These are phyloP conservation scores for Cynara cardunculus DNA, from an alignment of 129 eudicot species.

Conservation along the genomic window DNA sequence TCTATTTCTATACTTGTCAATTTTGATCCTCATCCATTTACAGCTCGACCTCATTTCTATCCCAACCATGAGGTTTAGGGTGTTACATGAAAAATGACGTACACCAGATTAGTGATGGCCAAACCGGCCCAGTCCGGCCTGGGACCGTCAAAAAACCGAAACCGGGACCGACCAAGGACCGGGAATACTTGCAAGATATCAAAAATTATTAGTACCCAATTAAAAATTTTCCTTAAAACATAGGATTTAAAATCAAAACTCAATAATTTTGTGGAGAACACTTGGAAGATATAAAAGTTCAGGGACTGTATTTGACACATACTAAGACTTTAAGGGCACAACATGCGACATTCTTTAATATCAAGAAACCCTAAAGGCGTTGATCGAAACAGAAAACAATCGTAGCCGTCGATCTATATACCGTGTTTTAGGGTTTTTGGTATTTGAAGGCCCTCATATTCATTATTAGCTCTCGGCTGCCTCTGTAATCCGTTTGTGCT, in stretches of 20 bases:
- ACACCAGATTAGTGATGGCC: too few relatives aligned
- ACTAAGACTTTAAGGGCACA: neutral
- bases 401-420: constrained; percentile 36
- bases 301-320: constrained; percentile 5
- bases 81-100: too few relatives aligned
- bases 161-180: too few relatives aligned
- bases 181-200: too few relatives aligned
- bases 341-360: neutral
- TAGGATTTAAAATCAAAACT: neutral
- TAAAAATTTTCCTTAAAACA: neutral
- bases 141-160: too few relatives aligned
- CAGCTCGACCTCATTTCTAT: too few relatives aligned
- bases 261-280: neutral
- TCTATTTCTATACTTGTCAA: neutral
- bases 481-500: neutral
- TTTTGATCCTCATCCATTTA: neutral
- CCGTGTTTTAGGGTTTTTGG: constrained; percentile 24
- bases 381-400: constrained; percentile 9
- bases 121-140: too few relatives aligned
- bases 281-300: neutral
- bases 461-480: neutral
- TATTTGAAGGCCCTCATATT: constrained; percentile 28
- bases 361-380: constrained; percentile 13
- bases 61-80: neutral
- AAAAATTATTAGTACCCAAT: too few relatives aligned